These are phyloP conservation scores for Stagonosporopsis chrysanthemi DNA, from an alignment of 2,329 filamentous ascomycete genomes.

Conservation along the genomic window DNA sequence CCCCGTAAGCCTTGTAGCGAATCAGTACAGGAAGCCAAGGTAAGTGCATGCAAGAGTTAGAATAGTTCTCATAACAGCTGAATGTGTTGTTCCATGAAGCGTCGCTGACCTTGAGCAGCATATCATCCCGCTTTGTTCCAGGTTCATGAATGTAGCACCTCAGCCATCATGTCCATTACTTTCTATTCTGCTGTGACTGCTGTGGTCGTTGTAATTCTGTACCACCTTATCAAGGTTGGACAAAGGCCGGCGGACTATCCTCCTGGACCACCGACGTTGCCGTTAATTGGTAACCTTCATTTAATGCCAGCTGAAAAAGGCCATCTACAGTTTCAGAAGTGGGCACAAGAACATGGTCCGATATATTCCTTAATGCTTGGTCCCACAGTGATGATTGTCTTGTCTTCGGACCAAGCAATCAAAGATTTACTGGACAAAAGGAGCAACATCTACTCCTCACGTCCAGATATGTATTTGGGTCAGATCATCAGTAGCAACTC, in stretches of 20 bases:
- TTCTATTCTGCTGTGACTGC: neutral
- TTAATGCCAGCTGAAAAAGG: conserved; percentile 54
- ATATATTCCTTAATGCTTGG: conserved; percentile 62
- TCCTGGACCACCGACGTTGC: conserved; percentile 61
- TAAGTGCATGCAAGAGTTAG: too few relatives aligned
- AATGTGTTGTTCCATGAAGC: neutral
- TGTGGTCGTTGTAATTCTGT: neutral
- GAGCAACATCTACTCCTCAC: conserved; percentile 59
- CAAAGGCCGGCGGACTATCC: conserved; percentile 51
- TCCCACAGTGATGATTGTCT: conserved; percentile 56
- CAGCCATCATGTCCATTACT: neutral
- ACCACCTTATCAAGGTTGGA: conserved; percentile 26
- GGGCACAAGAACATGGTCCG: conserved; percentile 61
- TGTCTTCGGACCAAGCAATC: conserved; percentile 56
- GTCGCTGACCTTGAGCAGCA: neutral
- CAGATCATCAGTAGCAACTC: conserved; percentile 19
- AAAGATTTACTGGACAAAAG: conserved; percentile 62
- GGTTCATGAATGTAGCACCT: neutral
- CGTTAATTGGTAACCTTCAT: conserved; percentile 62
- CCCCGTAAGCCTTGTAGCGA: neutral
- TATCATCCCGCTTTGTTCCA: neutral
- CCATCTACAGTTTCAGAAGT: conserved; percentile 60
- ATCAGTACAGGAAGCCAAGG: neutral
- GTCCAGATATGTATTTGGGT: conserved; percentile 45
- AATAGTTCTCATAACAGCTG: neutral